phyloP scores from a whole-genome alignment of 2,329 filamentous ascomycete genomes.

The Didymella glomerata region DNA sequence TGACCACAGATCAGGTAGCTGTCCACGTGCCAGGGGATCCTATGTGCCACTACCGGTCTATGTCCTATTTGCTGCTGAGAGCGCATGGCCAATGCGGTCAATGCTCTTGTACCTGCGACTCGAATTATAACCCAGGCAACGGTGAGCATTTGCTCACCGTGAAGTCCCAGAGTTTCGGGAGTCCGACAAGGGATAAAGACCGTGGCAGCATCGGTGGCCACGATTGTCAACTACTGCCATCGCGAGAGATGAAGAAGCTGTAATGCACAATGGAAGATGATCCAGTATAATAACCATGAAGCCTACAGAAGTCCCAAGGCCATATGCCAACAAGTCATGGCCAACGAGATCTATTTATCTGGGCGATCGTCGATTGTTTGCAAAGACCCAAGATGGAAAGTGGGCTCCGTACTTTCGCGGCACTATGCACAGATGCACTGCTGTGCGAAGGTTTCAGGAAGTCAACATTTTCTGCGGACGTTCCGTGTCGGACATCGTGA shows the following conservation, averaged over 20 bases:
- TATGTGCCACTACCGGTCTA: background rate
- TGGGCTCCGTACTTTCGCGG: background rate
- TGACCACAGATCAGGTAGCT: background rate
- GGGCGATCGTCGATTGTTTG: background rate
- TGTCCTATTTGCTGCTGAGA: background rate
- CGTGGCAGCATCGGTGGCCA: too few species aligned
- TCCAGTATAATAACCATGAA: too few species aligned
- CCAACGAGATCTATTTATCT: background rate
- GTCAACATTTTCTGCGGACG: background rate
- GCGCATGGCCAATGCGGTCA: background rate
- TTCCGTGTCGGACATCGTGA: background rate
- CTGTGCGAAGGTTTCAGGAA: background rate
- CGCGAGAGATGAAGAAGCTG: too few species aligned
- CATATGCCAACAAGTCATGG: too few species aligned
- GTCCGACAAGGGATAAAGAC: too few species aligned
- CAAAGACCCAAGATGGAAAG: slow-evolving; percentile 7
- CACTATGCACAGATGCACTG: background rate
- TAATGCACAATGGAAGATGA: too few species aligned
- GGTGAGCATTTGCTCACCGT: too few species aligned
- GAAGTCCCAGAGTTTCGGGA: too few species aligned
- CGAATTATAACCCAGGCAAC: too few species aligned
- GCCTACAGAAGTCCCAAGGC: too few species aligned
- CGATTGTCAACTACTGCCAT: too few species aligned
- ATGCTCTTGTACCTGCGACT: background rate
- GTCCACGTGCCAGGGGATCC: background rate